phyloP scores from a whole-genome alignment of 805 yeast genomes.

The Candida dajiaensis region DNA sequence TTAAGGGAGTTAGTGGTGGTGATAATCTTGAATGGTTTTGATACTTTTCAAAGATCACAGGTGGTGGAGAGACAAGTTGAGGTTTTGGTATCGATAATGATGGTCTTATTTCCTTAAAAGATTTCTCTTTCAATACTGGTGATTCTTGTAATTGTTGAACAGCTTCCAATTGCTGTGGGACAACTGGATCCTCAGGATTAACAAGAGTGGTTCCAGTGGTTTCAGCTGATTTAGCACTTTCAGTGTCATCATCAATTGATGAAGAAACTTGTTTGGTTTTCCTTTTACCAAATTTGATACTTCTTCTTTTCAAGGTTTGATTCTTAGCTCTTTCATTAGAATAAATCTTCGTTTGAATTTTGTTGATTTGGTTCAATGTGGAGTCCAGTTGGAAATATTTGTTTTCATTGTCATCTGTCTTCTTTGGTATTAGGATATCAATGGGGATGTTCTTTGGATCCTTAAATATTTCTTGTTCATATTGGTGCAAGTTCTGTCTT shows the following conservation, averaged over 20 bases:
- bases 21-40: constrained; percentile 5
- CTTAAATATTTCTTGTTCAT: constrained; percentile 10
- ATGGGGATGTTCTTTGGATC: constrained; percentile 19
- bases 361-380: constrained; percentile 19
- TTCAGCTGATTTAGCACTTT: no score
- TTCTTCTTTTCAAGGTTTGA: constrained; percentile 15
- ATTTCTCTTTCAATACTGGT: not conserved
- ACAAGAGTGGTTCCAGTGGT: constrained; percentile 18
- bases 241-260: no score
- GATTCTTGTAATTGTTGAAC: not conserved
- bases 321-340: constrained; percentile 18
- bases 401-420: not conserved
- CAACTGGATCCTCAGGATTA: constrained; percentile 6
- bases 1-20: constrained; percentile 15
- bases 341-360: constrained; percentile 22
- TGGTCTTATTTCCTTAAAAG: not conserved
- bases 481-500: constrained; percentile 35
- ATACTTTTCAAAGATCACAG: constrained; percentile 14
- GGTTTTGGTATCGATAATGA: not conserved
- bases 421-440: constrained; percentile 14
- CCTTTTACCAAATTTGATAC: constrained; percentile 15
- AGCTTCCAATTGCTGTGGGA: not conserved
- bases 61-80: constrained; percentile 2
- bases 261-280: not conserved
- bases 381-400: constrained; percentile 10